Conservation (phyloP, 1,139 yeast genomes). For the Blastobotrys serpentis region DNA sequence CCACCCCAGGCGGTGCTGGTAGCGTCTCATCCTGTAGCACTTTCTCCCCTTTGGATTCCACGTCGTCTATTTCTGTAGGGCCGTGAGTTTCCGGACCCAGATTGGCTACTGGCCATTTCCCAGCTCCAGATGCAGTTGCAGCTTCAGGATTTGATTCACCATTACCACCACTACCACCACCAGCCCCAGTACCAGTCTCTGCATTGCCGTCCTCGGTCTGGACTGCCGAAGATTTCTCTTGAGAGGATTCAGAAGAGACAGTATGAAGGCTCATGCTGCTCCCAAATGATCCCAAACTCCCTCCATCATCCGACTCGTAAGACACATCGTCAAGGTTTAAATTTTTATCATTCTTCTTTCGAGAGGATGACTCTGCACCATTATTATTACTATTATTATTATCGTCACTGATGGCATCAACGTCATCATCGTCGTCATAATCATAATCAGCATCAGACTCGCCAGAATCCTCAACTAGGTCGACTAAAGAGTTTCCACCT, state of each 20-base stretch:
- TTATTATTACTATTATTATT: constrained; percentile 30
- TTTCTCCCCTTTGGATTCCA: constrained; percentile 57
- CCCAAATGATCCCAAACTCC: constrained; percentile 20
- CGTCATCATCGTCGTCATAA: constrained; percentile 29
- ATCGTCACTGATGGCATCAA: constrained; percentile 23
- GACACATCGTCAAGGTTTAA: constrained; percentile 12
- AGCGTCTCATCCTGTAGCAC: constrained; percentile 60
- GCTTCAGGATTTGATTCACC: constrained; percentile 6
- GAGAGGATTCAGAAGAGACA: background rate
- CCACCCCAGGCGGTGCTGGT: constrained; percentile 79
- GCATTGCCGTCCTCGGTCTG: constrained; percentile 9
- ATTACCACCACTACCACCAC: too few species aligned
- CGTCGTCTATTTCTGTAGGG: constrained; percentile 50
- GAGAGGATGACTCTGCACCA: constrained; percentile 24
- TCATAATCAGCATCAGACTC: constrained; percentile 28
- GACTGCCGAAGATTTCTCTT: constrained; percentile 11
- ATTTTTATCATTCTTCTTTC: constrained; percentile 28
- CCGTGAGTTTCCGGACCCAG: constrained; percentile 59
- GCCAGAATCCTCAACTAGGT: constrained; percentile 24
- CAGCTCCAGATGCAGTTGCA: constrained; percentile 13
- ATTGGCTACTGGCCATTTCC: constrained; percentile 37
- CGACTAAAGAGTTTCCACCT: constrained; percentile 1
- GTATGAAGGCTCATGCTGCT: constrained; percentile 11
- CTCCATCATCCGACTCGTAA: constrained; percentile 14
- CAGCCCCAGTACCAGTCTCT: too few species aligned